Base-by-base conservation (phyloP, 2,329 filamentous ascomycete genomes). In the Fusarium ambrosium region DNA sequence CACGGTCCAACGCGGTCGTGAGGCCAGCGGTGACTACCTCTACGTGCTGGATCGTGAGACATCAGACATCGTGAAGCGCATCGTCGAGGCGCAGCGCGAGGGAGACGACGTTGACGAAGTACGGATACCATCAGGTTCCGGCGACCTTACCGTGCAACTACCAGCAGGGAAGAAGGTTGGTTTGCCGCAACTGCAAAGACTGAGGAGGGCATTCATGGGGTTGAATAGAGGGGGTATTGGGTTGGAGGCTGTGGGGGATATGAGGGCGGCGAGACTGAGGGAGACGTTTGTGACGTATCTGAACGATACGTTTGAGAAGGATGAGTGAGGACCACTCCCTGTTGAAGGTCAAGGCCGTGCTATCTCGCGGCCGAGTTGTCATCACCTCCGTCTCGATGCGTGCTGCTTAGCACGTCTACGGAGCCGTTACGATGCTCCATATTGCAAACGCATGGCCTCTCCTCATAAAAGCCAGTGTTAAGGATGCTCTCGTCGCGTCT, bases 1-100 rank as follows among this genome's bases (percentile, higher is more conserved):
- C 5, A 95, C 94, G 0, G 89, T 95, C 32, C 87, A 89, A 79
- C 84, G 89, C 29, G 86, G 89, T 66, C 84, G 87, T 86, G 88
- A 94, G 86, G 87, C 91, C 80, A 78, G 91, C 84, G 81, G 92
- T 80, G 93, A 95, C 79, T 95, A 95, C 81, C 87, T 97, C 62
- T 95, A 97, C 81, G 88, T 94, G 69, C 87, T 97, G 27, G 94
- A 97, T 82, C 90, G 90, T 73, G 91, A 92, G 80, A 96, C 94
- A 9, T 94, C 95, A 76, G 92, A 93, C 64, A 89, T 97, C 34
- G 88, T 97, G 63, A 90, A 91, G 76, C 87, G 87, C 66, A 91
- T 97, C 41, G 83, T 93, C 66, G 90, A 92, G 58, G 92, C 90
- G 84, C 90, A 93, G 80, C 88, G 89, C 62, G 92, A 94, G 66